phyloP scores from a whole-genome alignment of 495 filamentous ascomycete genomes.

The Tuber magnatum region DNA sequence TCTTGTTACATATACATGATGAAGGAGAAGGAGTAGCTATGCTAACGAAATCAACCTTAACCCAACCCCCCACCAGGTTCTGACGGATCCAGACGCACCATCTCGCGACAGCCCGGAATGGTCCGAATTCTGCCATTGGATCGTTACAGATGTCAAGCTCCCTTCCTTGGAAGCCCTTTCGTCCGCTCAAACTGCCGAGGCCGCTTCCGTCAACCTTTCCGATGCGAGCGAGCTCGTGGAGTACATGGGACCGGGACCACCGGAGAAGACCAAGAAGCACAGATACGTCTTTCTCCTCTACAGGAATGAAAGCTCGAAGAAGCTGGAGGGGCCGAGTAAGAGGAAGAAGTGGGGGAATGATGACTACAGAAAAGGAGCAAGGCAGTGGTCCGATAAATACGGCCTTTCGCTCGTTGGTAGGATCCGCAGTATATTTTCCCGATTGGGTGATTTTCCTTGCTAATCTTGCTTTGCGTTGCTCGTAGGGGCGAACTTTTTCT shows the following conservation, averaged over 20 bases:
- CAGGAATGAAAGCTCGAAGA: slow-evolving; percentile 43
- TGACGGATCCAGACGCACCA: slow-evolving; percentile 67
- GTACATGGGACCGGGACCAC: slow-evolving; percentile 58
- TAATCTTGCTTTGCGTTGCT: not conserved
- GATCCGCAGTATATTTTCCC: slow-evolving; percentile 31
- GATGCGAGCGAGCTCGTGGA: slow-evolving; percentile 48
- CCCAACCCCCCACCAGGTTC: slow-evolving; percentile 27
- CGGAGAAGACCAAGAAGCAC: slow-evolving; percentile 59
- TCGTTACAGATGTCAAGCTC: slow-evolving; percentile 47
- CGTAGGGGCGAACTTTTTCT: slow-evolving; percentile 59
- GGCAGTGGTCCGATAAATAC: slow-evolving; percentile 58
- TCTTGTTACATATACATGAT: slow-evolving; percentile 1
- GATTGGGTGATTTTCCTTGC: not conserved
- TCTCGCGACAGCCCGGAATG: slow-evolving; percentile 57
- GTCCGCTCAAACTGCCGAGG: slow-evolving; percentile 19
- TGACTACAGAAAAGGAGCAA: slow-evolving; percentile 51
- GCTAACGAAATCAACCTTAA: slow-evolving; percentile 15
- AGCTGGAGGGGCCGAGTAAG: slow-evolving; percentile 51
- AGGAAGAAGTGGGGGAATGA: slow-evolving; percentile 59
- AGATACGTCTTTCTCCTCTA: slow-evolving; percentile 60
- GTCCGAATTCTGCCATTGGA: slow-evolving; percentile 69
- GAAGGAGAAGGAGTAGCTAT: slow-evolving; percentile 3
- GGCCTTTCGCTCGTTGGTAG: slow-evolving; percentile 55
- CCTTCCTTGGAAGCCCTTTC: slow-evolving; percentile 23
- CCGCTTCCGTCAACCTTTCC: slow-evolving; percentile 20